Percentiles rank a stretch among this genome's conserved stretches.
These are phyloP conservation scores for Cytospora leucostoma DNA, from an alignment of 2,329 filamentous ascomycete genomes.

Conservation along the genomic window DNA sequence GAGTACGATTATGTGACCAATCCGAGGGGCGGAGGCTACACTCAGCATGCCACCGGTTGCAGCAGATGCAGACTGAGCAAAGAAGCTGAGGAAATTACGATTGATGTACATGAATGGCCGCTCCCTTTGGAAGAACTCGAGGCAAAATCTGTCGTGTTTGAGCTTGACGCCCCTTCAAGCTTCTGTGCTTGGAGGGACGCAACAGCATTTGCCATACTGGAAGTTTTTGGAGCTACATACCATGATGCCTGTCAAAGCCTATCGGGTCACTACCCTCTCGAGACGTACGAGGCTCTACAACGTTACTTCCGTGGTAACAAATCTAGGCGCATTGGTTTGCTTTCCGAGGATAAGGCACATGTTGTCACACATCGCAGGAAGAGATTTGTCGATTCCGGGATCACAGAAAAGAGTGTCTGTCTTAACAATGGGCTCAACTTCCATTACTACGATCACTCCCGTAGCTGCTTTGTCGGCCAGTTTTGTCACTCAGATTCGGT, in stretches of 20 bases:
- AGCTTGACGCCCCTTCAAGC: conserved; percentile 45
- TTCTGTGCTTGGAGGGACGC: conserved; percentile 53
- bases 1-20: background rate
- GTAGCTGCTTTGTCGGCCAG: conserved; percentile 22
- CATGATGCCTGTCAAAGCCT: background rate
- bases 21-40: background rate
- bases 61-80: conserved; percentile 43
- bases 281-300: background rate
- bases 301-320: background rate
- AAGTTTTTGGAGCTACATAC: conserved; percentile 35
- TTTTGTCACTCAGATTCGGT: conserved; percentile 31
- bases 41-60: conserved; percentile 17
- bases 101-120: conserved; percentile 59
- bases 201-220: conserved; percentile 44
- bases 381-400: conserved; percentile 12
- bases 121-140: conserved; percentile 40
- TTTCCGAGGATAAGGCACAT: conserved; percentile 42
- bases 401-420: conserved; percentile 43
- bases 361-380: conserved; percentile 38
- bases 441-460: conserved; percentile 40
- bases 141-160: conserved; percentile 53
- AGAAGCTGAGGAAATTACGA: conserved; percentile 43
- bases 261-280: background rate
- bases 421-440: conserved; percentile 48
- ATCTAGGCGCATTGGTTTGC: conserved; percentile 32